These are phyloP conservation scores for bread wheat (Triticum aestivum) DNA, from an alignment of 176 grass and related monocot species.

Conservation along the genomic window DNA sequence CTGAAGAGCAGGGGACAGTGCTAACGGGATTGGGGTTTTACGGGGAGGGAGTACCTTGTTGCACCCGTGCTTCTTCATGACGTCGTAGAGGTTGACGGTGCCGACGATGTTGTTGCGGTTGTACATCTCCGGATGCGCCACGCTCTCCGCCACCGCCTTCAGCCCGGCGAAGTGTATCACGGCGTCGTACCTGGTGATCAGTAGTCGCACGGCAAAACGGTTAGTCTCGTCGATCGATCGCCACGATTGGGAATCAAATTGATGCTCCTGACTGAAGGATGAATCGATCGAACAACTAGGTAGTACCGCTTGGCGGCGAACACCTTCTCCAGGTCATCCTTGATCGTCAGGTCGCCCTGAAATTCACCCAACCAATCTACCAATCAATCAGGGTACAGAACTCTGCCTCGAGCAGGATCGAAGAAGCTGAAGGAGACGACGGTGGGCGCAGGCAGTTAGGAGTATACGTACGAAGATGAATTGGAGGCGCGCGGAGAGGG, in stretches of 20 bases:
- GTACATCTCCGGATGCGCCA: conserved; percentile 71
- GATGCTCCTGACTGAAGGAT: not conserved
- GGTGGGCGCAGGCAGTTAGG: not conserved
- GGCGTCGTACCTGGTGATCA: conserved; percentile 68
- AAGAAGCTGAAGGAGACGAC: too few species aligned
- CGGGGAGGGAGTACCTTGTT: conserved; percentile 51
- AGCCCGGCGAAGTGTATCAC: conserved; percentile 90
- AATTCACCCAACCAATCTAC: not conserved
- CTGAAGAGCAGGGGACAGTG: too few species aligned
- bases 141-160: conserved; percentile 91
- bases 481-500: conserved; percentile 54
- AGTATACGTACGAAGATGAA: conserved; percentile 54
- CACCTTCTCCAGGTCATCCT: conserved; percentile 70
- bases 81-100: conserved; percentile 76
- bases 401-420: too few species aligned
- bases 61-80: conserved; percentile 71
- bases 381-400: not conserved
- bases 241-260: not conserved
- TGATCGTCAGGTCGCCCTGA: conserved; percentile 75
- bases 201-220: not conserved
- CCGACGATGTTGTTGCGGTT: conserved; percentile 90
- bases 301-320: conserved; percentile 40
- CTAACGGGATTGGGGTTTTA: too few species aligned
- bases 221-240: not conserved
- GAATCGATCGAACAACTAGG: not conserved